Conservation (phyloP, 495 filamentous ascomycete species). For the Neurospora hispaniola region DNA sequence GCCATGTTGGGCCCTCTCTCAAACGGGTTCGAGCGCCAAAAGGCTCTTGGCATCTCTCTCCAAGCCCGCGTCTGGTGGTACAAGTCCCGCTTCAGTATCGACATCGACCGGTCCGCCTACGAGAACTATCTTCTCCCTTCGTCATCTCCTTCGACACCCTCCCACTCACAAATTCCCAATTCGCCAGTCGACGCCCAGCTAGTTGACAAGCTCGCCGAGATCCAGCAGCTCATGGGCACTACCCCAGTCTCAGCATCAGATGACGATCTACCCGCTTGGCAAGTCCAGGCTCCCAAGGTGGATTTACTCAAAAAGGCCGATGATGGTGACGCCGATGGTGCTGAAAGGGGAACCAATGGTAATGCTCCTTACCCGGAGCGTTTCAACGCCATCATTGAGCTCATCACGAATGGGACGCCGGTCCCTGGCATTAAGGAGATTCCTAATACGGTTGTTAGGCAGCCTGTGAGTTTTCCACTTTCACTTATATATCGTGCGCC, state of each 20-base stretch:
- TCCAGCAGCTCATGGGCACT: conserved; percentile 14
- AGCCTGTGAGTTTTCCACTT: conserved; percentile 22
- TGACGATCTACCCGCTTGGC: conserved; percentile 29
- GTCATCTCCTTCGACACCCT: conserved; percentile 5
- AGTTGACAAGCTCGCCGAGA: conserved; percentile 16
- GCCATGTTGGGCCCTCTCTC: conserved; percentile 20
- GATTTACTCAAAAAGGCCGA: conserved; percentile 28
- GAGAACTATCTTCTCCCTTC: conserved; percentile 14
- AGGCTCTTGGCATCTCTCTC: conserved; percentile 24
- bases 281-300: conserved; percentile 31
- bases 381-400: conserved; percentile 81
- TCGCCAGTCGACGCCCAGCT: conserved; percentile 12
- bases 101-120: conserved; percentile 28
- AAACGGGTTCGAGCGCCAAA: conserved; percentile 12
- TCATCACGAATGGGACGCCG: conserved; percentile 72
- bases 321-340: conserved; percentile 7
- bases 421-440: conserved; percentile 88
- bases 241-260: not conserved
- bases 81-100: conserved; percentile 23
- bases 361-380: conserved; percentile 64
- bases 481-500: not conserved
- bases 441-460: conserved; percentile 66
- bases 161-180: not conserved
- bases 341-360: conserved; percentile 21
- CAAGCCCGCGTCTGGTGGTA: conserved; percentile 37